Evolutionary conservation across 2,329 filamentous ascomycete species (phyloP).

Genomic region (Trichoderma aggressivum): DNA sequence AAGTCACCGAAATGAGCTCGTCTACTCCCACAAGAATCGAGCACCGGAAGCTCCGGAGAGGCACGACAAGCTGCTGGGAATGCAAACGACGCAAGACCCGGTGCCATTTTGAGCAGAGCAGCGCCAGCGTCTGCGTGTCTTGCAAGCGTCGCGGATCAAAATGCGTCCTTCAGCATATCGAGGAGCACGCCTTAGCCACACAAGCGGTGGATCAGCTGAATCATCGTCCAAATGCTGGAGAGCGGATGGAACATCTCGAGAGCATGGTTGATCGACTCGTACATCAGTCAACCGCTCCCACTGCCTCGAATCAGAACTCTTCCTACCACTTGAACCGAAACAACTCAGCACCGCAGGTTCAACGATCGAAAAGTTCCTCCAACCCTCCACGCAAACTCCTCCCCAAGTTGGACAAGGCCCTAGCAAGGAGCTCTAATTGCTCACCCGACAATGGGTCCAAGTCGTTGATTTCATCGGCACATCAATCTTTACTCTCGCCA

Average conservation of each 20-base stretch:
- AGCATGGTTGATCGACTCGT: neutral
- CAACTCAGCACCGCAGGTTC: neutral
- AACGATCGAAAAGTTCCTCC: neutral
- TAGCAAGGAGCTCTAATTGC: neutral
- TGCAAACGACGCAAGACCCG: conserved; percentile 1
- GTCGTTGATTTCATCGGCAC: neutral
- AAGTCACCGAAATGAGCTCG: neutral
- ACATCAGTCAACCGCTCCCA: neutral
- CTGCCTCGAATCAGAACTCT: neutral
- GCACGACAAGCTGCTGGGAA: conserved; percentile 12
- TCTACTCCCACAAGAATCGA: neutral
- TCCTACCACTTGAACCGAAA: neutral
- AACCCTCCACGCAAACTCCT: neutral
- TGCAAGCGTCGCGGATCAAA: neutral
- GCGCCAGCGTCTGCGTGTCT: neutral
- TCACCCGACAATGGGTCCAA: neutral
- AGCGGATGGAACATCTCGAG: neutral
- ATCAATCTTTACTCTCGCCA: neutral
- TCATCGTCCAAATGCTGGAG: neutral
- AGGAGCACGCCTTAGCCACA: neutral
- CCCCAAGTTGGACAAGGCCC: neutral
- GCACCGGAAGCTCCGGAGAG: conserved; percentile 2
- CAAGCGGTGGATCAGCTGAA: neutral
- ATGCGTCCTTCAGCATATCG: neutral
- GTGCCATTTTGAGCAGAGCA: neutral